Base-by-base conservation (phyloP, 2,329 filamentous ascomycete genomes). In the Aureobasidium subglaciale region DNA sequence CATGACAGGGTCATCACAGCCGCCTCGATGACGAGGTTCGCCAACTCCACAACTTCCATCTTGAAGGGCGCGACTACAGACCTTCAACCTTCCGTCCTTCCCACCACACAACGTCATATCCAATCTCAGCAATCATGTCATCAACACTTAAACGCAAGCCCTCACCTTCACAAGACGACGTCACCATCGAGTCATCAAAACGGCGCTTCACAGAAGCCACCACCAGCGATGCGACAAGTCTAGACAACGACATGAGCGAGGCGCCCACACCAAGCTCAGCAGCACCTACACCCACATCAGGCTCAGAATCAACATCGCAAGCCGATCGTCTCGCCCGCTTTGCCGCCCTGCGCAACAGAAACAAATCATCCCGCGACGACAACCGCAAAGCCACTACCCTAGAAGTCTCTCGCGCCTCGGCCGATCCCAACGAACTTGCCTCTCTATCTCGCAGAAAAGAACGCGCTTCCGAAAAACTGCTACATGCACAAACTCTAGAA, bases 401-500 rank as follows among this genome's bases (percentile, higher is more conserved):
- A 46, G 91, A 96, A 73, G 87, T 88, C 15, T 86, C 91, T 66
- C 85, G 90, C 38, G 77, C 90, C 49, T 81, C 86, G 3, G 84
- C 85, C 24, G 90, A 96, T 67, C 88, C 90, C 5, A 81, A 80
- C 3, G 81, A 92, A 59, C 81, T 96, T 46, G 83, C 83, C 1
- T 81, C 88, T 1, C 76, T 97, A n/a, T 84, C 87, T 61, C 87
- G 91, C 59, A 90, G 90, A 66, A 88, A 90, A 65, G 91, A 89
- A 55, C 85, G 93, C 62, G 92, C 93, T 18, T 85, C 87, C 5
- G 90, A 96, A 70, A 99, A 97, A 67, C 82, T 99, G 0, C 80
- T 96, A 40, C 96, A 96, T 75, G 89, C 90, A 4, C 90, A 96
- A 65, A 85, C 90, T 1, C 88, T 91, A 69, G 89, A 88, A 16